phyloP scores from a whole-genome alignment of 805 yeast species.

The Zygoascus flipseniorum region DNA sequence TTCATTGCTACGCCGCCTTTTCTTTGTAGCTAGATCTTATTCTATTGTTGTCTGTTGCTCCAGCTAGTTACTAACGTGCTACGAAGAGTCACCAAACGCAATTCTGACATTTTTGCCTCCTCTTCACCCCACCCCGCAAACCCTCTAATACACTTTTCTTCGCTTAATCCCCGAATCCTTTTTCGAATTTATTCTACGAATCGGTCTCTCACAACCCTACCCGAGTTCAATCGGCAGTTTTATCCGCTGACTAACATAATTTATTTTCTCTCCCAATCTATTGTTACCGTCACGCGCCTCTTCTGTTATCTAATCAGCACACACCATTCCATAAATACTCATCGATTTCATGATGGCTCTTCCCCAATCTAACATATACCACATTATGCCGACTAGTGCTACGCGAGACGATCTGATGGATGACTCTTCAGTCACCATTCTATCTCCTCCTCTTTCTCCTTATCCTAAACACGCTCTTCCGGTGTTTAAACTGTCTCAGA shows the following conservation, averaged over 20 bases:
- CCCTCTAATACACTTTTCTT: not conserved
- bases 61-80: too few relatives aligned
- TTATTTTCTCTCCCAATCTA: not conserved
- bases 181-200: too few relatives aligned
- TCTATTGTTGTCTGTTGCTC: not conserved
- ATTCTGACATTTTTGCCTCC: too few relatives aligned
- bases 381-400: not conserved
- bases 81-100: too few relatives aligned
- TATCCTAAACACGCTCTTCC: slow-evolving; percentile 17
- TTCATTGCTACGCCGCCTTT: not conserved
- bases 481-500: not conserved
- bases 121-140: not conserved
- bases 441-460: slow-evolving; percentile 29
- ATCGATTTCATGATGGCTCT: not conserved
- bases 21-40: not conserved
- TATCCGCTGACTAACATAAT: not conserved
- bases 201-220: too few relatives aligned
- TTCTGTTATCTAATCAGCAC: not conserved
- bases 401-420: not conserved
- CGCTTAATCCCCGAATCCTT: too few relatives aligned
- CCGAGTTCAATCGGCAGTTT: too few relatives aligned
- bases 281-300: not conserved
- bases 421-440: slow-evolving; percentile 18
- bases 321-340: not conserved
- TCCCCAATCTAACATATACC: not conserved